Conservation (phyloP, 345 rosid species). For the Ricinus communis region DNA sequence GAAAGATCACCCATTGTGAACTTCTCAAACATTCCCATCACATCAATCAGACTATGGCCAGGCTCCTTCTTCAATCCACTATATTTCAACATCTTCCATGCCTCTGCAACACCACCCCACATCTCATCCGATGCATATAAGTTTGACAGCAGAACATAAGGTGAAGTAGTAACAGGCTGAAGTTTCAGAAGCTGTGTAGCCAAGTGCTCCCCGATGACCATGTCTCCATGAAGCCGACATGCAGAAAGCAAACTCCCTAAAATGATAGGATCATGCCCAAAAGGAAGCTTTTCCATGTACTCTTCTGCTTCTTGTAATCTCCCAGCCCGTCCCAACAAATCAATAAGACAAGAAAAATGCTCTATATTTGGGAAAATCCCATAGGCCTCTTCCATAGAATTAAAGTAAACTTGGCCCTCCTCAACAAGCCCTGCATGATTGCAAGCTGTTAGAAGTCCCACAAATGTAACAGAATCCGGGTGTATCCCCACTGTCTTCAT, state of each 20-base stretch:
- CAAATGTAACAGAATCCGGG: constrained; percentile 59
- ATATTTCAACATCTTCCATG: constrained; percentile 54
- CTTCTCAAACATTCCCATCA: constrained; percentile 43
- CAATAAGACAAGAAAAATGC: constrained; percentile 62
- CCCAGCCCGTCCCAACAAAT: constrained; percentile 68
- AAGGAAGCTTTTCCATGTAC: constrained; percentile 34
- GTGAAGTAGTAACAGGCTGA: constrained; percentile 47
- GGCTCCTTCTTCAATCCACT: constrained; percentile 63
- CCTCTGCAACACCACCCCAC: constrained; percentile 58
- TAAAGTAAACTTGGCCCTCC: constrained; percentile 44
- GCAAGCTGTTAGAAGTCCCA: constrained; percentile 60
- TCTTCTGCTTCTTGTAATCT: constrained; percentile 52
- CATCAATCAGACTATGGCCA: constrained; percentile 54
- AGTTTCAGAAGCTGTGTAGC: constrained; percentile 48
- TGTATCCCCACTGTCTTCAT: constrained; percentile 39
- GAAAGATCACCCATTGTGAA: constrained; percentile 48
- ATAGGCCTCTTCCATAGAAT: constrained; percentile 45
- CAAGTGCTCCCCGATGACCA: constrained; percentile 42
- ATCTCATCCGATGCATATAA: constrained; percentile 59
- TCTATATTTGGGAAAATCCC: constrained; percentile 50
- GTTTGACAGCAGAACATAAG: constrained; percentile 57
- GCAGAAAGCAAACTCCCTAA: constrained; percentile 65
- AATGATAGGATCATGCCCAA: constrained; percentile 47
- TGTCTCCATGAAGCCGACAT: constrained; percentile 50
- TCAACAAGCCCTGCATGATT: constrained; percentile 61